These are phyloP conservation scores for Ganoderma lingzhi DNA, from an alignment of 1,284 basidiomycete species.

Conservation along the genomic window DNA sequence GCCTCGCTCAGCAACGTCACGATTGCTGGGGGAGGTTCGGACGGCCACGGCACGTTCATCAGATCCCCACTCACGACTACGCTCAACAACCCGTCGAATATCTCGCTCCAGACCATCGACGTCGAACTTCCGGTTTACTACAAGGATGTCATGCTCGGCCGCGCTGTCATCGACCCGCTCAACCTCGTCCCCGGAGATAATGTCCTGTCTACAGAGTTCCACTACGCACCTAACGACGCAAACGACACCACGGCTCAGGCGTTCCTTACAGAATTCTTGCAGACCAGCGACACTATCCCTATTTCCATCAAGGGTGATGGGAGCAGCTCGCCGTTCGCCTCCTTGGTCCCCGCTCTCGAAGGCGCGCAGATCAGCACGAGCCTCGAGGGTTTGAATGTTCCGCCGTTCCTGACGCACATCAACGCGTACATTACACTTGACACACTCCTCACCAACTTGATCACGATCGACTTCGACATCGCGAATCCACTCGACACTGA, in stretches of 20 bases:
- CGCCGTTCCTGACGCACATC: conserved; percentile 52
- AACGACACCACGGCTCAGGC: conserved; percentile 73
- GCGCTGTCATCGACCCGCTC: conserved; percentile 66
- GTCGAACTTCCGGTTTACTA: conserved; percentile 69
- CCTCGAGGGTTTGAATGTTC: conserved; percentile 50
- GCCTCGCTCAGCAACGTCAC: conserved; percentile 61
- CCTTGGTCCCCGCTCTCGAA: conserved; percentile 65
- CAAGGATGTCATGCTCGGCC: conserved; percentile 61
- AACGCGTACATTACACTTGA: conserved; percentile 59
- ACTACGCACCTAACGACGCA: conserved; percentile 68
- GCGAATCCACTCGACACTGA: conserved; percentile 66
- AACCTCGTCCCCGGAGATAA: conserved; percentile 70
- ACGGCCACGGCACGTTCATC: conserved; percentile 55
- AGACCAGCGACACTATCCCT: conserved; percentile 53
- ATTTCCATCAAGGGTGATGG: conserved; percentile 68
- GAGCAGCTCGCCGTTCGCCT: conserved; percentile 69
- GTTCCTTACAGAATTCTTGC: conserved; percentile 55
- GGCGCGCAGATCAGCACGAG: conserved; percentile 60
- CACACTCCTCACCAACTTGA: conserved; percentile 57
- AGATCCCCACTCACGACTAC: conserved; percentile 57
- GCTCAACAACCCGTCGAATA: conserved; percentile 73
- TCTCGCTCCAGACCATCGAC: conserved; percentile 68
- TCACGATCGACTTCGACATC: conserved; percentile 60
- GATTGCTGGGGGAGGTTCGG: conserved; percentile 69
- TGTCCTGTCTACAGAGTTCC: conserved; percentile 65